phyloP scores from a whole-genome alignment of 1,284 basidiomycete species.

The Leccinum subrobustum region DNA sequence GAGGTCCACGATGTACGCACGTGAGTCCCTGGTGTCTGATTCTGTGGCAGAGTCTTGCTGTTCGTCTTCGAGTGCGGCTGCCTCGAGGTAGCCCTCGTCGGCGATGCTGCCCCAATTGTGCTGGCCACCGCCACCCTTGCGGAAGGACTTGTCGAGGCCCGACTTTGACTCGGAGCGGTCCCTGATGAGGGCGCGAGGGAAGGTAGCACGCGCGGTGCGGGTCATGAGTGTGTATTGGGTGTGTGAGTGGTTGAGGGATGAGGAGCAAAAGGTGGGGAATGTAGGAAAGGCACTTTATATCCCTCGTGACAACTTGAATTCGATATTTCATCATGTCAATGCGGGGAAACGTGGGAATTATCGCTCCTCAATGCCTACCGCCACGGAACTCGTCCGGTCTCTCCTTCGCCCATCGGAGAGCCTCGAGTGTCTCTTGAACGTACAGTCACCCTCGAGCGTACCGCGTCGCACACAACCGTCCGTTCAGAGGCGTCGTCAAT shows the following conservation, averaged over 20 bases:
- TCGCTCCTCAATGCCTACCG: background rate
- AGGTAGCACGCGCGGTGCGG: slow-evolving; percentile 71
- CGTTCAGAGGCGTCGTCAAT: background rate
- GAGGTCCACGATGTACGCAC: slow-evolving; percentile 14
- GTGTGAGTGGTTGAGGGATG: slow-evolving; percentile 1
- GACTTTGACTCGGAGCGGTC: slow-evolving; percentile 79
- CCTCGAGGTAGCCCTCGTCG: slow-evolving; percentile 62
- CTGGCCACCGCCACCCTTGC: slow-evolving; percentile 76
- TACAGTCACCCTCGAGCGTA: slow-evolving; percentile 2
- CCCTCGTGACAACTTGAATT: background rate
- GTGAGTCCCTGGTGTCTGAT: slow-evolving; percentile 27
- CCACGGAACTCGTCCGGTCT: slow-evolving; percentile 11
- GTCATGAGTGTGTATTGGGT: slow-evolving; percentile 50
- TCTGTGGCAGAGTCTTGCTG: slow-evolving; percentile 41
- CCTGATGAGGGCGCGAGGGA: slow-evolving; percentile 72
- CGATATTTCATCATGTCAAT: slow-evolving; percentile 4
- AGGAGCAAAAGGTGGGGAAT: background rate
- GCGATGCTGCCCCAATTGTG: slow-evolving; percentile 82
- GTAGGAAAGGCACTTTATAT: slow-evolving; percentile 24
- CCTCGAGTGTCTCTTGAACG: slow-evolving; percentile 18
- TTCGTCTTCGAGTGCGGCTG: slow-evolving; percentile 52
- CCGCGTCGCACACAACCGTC: background rate
- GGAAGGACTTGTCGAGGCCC: slow-evolving; percentile 70
- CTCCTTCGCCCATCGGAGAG: slow-evolving; percentile 27
- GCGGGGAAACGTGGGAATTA: slow-evolving; percentile 34